Base-by-base conservation (phyloP, 169 alveolate genomes). In the Besnoitia besnoiti region DNA sequence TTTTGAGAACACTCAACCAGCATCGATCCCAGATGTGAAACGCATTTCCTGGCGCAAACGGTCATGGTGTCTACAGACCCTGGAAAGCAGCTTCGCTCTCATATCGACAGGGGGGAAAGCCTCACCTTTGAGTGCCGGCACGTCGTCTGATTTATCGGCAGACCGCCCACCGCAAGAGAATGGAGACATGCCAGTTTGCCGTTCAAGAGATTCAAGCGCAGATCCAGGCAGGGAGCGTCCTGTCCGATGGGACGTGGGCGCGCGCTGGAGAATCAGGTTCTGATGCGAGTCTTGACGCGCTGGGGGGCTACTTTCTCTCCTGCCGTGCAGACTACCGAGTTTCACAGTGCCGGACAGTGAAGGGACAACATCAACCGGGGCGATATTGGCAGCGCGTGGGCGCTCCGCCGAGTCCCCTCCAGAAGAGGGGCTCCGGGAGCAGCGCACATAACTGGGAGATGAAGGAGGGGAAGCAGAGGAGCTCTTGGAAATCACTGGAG, bases 401-500 rank as follows among this genome's bases (percentile, higher is more conserved):
- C 19, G 46, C 44, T 73, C 46, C 27, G 39, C 24, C 67, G 67
- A 55, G 12, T 21, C 12, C 12, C 67, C 46, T 73, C 82, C 24
- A n/a, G 44, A 42, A 10, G 46, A 37, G n/a, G 44, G 46, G n/a
- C 8, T 73, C 82, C 39, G 46, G 16, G 27, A 39, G 46, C 82
- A 7, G 46, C 24, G 14, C 12, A 21, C 46, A 7, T 12, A 10
- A 1, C 24, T 8, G 14, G 82, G 82, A 73, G 82, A 35, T 42
- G 79, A 33, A 8, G 79, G 39, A 4, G 39, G 46, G 14, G 82
- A 73, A n/a, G 10, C 39, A 30, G 82, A 73, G 39, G 82, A 73
- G 12, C 82, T 37, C 82, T 19, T 37, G 82, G 82, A 73, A 37
- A 73, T 42, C n/a, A 73, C 82, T 35, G 82, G 82, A 27, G 82